These are phyloP conservation scores for Penicillium thymicola DNA, from an alignment of 2,329 filamentous ascomycete genomes.

Conservation along the genomic window DNA sequence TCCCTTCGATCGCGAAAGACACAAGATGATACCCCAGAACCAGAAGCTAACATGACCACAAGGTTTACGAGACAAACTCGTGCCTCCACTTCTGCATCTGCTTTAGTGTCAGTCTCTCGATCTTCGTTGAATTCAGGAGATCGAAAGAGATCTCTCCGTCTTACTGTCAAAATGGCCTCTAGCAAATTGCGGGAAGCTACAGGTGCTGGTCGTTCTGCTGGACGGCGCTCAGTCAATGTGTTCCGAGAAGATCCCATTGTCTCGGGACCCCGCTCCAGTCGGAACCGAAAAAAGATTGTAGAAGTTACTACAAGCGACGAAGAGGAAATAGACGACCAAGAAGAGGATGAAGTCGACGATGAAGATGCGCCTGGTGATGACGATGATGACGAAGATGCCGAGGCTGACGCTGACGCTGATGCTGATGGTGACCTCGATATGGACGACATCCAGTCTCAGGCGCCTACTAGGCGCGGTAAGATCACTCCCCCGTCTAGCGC, in stretches of 20 bases:
- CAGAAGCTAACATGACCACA: constrained; percentile 35
- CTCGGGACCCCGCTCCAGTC: constrained; percentile 45
- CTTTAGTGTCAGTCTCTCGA: constrained; percentile 27
- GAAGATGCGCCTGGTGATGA: constrained; percentile 36
- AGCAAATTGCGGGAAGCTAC: constrained; percentile 50
- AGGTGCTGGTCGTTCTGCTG: constrained; percentile 28
- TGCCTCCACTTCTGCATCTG: constrained; percentile 34
- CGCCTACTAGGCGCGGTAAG: constrained; percentile 38
- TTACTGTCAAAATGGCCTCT: constrained; percentile 50
- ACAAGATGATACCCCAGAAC: constrained; percentile 27
- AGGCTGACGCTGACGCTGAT: constrained; percentile 28
- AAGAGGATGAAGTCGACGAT: constrained; percentile 41
- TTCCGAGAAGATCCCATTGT: constrained; percentile 47
- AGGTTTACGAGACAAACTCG: constrained; percentile 39
- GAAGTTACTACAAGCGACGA: constrained; percentile 49
- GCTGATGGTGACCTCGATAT: constrained; percentile 42
- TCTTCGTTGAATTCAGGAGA: constrained; percentile 36
- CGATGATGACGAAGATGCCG: constrained; percentile 38
- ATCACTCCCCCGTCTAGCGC: constrained; percentile 35
- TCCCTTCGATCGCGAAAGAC: constrained; percentile 37
- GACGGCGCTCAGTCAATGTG: constrained; percentile 40
- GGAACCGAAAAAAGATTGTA: constrained; percentile 44
- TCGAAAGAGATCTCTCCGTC: constrained; percentile 41
- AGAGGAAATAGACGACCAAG: constrained; percentile 47
- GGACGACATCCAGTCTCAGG: constrained; percentile 45